Evolutionary conservation across 1,284 basidiomycete species (phyloP).

Genomic region (Leccinum subrobustum): DNA sequence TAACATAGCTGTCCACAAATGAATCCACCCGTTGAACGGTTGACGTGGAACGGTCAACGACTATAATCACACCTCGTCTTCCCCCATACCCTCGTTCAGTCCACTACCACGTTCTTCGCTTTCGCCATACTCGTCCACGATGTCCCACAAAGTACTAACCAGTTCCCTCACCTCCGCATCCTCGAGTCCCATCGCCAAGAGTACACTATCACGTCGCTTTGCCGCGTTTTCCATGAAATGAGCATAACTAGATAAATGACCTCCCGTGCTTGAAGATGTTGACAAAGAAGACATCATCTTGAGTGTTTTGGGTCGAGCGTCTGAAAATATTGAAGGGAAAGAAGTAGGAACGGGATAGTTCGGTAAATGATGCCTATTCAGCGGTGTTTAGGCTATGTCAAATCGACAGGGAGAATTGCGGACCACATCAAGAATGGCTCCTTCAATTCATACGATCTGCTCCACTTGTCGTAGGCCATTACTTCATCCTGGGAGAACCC

Average conservation of each 20-base stretch:
- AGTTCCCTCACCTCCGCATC: constrained; percentile 51
- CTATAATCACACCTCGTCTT: constrained; percentile 27
- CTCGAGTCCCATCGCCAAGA: constrained; percentile 38
- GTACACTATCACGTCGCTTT: constrained; percentile 27
- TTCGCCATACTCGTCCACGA: constrained; percentile 46
- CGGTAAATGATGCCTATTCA: constrained; percentile 40
- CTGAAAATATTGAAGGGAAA: constrained; percentile 43
- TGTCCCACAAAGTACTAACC: constrained; percentile 49
- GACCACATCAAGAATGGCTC: constrained; percentile 39
- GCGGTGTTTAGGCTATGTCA: neutral
- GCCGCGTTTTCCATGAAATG: constrained; percentile 39
- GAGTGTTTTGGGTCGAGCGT: constrained; percentile 20
- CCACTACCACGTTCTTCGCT: constrained; percentile 18
- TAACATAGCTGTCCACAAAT: neutral
- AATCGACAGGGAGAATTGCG: constrained; percentile 1
- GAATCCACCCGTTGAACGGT: neutral
- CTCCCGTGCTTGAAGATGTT: constrained; percentile 33
- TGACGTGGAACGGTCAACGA: neutral
- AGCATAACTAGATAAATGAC: constrained; percentile 44
- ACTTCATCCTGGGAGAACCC: constrained; percentile 47
- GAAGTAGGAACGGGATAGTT: constrained; percentile 52
- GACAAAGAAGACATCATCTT: constrained; percentile 27
- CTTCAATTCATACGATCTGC: constrained; percentile 27
- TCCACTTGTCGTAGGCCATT: constrained; percentile 40
- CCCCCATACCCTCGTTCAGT: constrained; percentile 25